Percentiles rank a stretch among this genome's conserved stretches.
Conservation (phyloP, 371 early-diverging fungal genomes). For the Actinomortierella ambigua region DNA sequence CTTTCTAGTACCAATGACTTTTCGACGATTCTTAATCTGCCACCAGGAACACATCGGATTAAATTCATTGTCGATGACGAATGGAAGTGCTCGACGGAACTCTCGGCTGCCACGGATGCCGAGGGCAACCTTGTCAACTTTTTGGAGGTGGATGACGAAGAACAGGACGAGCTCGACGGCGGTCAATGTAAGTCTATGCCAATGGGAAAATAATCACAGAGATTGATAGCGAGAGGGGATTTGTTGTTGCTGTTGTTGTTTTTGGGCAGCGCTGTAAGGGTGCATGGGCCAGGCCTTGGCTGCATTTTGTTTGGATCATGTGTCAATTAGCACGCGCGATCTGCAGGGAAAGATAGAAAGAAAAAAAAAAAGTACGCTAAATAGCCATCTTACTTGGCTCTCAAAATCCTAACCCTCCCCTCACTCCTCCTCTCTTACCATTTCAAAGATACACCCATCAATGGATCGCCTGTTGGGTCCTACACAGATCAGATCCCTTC, state of each 20-base stretch:
- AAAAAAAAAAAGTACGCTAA: background rate
- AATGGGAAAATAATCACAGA: background rate
- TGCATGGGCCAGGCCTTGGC: constrained; percentile 6
- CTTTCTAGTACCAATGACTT: constrained; percentile 74
- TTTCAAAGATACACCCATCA: constrained; percentile 32
- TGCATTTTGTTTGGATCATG: constrained; percentile 1
- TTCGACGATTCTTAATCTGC: constrained; percentile 83
- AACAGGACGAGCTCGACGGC: constrained; percentile 43
- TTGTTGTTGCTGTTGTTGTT: too few species aligned
- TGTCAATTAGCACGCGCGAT: too few species aligned
- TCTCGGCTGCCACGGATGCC: constrained; percentile 90
- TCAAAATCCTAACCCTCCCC: background rate
- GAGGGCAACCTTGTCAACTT: constrained; percentile 97
- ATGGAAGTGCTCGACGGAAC: constrained; percentile 93
- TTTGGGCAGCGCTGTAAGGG: background rate
- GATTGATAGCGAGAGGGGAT: background rate
- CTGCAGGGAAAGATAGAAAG: background rate
- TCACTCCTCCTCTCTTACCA: background rate
- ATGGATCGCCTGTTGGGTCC: constrained; percentile 42
- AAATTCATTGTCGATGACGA: constrained; percentile 98
- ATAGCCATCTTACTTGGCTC: too few species aligned
- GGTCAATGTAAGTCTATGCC: constrained; percentile 23
- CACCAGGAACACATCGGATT: constrained; percentile 91
- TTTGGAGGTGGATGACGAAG: constrained; percentile 78
- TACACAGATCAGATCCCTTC: constrained; percentile 41